Conservation (phyloP, 176 grass and related monocot genomes). For the Bonia amplexicaulis region DNA sequence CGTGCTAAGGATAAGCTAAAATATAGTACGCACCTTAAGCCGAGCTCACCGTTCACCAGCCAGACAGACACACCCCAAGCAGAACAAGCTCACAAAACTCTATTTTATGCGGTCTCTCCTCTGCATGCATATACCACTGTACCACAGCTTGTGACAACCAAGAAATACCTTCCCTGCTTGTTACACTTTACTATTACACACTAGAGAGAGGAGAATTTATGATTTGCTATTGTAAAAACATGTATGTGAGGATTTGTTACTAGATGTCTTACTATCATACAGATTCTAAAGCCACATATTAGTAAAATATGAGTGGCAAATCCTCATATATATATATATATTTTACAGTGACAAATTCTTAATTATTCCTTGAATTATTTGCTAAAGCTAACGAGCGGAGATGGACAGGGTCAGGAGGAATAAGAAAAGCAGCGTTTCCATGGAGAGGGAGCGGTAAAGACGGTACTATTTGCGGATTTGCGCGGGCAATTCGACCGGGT, state of each 20-base stretch:
- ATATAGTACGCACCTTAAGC: background rate
- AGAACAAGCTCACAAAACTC: background rate
- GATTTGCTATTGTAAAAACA: too few relatives aligned
- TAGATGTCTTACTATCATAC: too few relatives aligned
- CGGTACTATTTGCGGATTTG: constrained; percentile 35
- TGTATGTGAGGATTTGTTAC: too few relatives aligned
- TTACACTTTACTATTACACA: background rate
- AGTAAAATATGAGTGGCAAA: too few relatives aligned
- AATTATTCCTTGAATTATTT: background rate
- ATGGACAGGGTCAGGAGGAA: background rate
- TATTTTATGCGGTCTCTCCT: constrained; percentile 28
- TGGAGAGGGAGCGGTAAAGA: background rate
- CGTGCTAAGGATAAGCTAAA: constrained; percentile 49
- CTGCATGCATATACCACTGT: constrained; percentile 6
- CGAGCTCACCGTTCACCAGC: background rate
- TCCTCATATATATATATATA: too few relatives aligned
- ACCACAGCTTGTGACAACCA: constrained; percentile 15
- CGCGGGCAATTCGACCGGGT: constrained; percentile 12
- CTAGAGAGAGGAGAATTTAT: background rate
- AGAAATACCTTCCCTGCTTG: constrained; percentile 12
- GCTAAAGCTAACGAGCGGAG: constrained; percentile 15
- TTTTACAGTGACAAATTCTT: too few relatives aligned
- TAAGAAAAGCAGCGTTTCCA: background rate
- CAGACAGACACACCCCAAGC: background rate
- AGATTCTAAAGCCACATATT: too few relatives aligned